Base-by-base conservation (phyloP, 2,329 filamentous ascomycete species). In the Gaeumannomyces tritici region DNA sequence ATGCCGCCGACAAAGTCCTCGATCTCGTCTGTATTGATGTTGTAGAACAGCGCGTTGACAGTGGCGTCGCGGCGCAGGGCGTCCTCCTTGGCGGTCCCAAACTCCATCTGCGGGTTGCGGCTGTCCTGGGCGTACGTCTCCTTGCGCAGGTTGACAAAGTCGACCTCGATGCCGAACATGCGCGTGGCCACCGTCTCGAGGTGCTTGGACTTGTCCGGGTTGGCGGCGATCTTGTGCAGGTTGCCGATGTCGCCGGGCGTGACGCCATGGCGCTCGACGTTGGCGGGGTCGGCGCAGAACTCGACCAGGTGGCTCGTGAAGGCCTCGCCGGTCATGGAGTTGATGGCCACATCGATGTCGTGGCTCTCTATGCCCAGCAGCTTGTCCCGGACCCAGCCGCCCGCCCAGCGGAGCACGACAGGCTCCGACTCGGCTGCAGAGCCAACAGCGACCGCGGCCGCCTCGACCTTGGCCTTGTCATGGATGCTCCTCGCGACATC, bases 201-300 rank as follows among this genome's bases (percentile, higher is more conserved):
- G 72, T 98, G 91, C 76, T 98, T 98, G 26, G 92, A 96, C 76
- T 96, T 97, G 70, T 97, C 92, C 0, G 93, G 93, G 72, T 98
- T 98, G 63, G 89, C 89, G 61, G 89, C 88, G 67, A 97, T 93
- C 73, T 91, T 96, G 79, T 97, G 89, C 35, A 97, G 80, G 65
- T 85, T 88, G 60, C 89, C 88, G 61, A 95, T 80, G 63, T 88
- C 87, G 61, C 82, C 81, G 24, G 75, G 71, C 33, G 73, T 72
- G 59, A 88, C 79, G 12, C 74, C 76, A 69, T 93, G 88, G 69
- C 85, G 87, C 61, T 82, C 77, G 4, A 83, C 75, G 64, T 87
- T 85, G 5, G 81, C 82, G 0, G 83, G 78, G 29, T 79, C 75
- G 60, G 83, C 82, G 70, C 91, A 87, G 70, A 89, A 90, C 66